Evolutionary conservation across 2,329 filamentous ascomycete genomes (phyloP), one percentile per base, ranked within the genome.

Genomic region (Hypoxylon sp.): DNA sequence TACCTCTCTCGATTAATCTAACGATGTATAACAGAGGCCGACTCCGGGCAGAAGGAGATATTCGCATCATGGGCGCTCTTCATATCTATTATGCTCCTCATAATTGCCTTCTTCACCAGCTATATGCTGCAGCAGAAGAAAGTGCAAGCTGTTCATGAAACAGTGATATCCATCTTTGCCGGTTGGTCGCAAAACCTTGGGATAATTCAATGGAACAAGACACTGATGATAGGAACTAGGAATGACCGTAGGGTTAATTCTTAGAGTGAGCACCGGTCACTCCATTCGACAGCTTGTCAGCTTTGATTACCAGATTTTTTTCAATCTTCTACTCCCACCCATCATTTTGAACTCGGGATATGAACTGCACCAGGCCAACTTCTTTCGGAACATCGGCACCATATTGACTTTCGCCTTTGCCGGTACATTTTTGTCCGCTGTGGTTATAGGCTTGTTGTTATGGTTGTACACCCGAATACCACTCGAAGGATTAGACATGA

Each of bases 291-390:
- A 93, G 78, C 90, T 93, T 71, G 94, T 99, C 77, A 97, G 92
- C 81, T 99, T 99, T 85, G 92, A 98, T 84, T 98, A 98, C 80
- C 94, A 98, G 79, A 97, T 98, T 85, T 99, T 99, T 86, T 99
- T 99, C 86, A 99, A 99, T 81, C 88, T 99, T 50, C 89, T 99
- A 11, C 92, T 99, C n/a, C 96, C 96, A 39, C 96, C 96, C 63
- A 99, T 99, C 78, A 99, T 99, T 79, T 87, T 99, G 29, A 95
- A 94, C 14, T 98, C 95, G 14, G 96, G 96, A 60, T 99, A 98
- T 82, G 96, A 99, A 81, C 82, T 99, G 68, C 96, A 99, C 80
- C 96, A 99, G 83, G 94, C 93, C 74, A 99, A 99, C 83, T 99
- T 99, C 87, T 99, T 99, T 82, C 92, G 95, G 72, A 97, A 99